A percentile compares a stretch with the other conserved stretches of the same genome.
Evolutionary conservation across 2,329 filamentous ascomycete species (phyloP).

Genomic region (Rugonectria rugulosa): DNA sequence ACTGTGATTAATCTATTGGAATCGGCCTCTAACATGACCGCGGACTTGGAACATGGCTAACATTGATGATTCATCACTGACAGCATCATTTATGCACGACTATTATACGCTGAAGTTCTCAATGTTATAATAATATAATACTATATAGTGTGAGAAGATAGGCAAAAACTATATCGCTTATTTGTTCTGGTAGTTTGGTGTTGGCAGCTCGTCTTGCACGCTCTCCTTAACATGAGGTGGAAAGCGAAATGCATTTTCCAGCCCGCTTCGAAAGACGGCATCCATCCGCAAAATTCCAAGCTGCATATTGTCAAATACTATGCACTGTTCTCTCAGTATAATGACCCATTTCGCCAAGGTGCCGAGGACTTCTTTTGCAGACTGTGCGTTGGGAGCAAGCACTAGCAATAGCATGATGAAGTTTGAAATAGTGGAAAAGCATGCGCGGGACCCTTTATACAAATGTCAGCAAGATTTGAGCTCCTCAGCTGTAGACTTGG

Average conservation of each 20-base stretch:
- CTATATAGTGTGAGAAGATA: no score
- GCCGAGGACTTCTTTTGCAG: not conserved
- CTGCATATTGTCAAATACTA: slow-evolving; percentile 2
- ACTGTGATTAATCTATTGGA: no score
- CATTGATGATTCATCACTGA: no score
- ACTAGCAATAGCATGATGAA: not conserved
- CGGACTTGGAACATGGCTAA: no score
- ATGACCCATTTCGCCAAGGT: not conserved
- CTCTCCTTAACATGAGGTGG: not conserved
- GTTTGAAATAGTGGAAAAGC: slow-evolving; percentile 2
- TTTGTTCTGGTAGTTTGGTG: not conserved
- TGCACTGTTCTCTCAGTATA: not conserved
- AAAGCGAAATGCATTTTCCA: not conserved
- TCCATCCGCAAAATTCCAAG: not conserved
- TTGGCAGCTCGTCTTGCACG: not conserved
- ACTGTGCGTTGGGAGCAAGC: not conserved
- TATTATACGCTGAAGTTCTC: no score
- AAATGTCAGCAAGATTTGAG: not conserved
- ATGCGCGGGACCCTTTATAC: not conserved
- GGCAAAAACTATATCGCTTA: not conserved
- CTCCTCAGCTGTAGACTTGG: not conserved
- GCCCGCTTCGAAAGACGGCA: not conserved
- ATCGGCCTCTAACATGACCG: no score
- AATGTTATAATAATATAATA: no score
- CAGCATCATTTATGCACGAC: no score